Percentiles rank a stretch among this genome's conserved stretches.
Evolutionary conservation across 1,284 basidiomycete species (phyloP).

Genomic region (Tilletia indica): DNA sequence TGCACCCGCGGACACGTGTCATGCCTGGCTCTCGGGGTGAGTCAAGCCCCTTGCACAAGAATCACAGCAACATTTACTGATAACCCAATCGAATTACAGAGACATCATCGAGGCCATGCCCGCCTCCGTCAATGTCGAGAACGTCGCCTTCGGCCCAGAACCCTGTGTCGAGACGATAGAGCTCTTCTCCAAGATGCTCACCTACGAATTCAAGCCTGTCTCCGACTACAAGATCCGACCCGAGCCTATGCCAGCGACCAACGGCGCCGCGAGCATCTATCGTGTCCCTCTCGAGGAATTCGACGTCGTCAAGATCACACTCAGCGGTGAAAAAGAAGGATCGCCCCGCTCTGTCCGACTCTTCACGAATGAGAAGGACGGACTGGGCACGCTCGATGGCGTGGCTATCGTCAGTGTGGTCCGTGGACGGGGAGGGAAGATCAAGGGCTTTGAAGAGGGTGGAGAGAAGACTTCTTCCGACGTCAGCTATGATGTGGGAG

Average conservation of each 20-base stretch:
- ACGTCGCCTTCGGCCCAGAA: conserved; percentile 12
- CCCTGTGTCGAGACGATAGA: conserved; percentile 5
- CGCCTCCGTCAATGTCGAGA: conserved; percentile 11
- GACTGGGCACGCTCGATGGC: not conserved
- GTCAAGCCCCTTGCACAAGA: not conserved
- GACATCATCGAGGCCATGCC: conserved; percentile 18
- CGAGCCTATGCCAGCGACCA: not conserved
- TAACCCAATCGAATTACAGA: not conserved
- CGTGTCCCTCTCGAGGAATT: conserved; percentile 8
- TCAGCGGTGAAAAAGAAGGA: not conserved
- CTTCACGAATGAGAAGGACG: not conserved
- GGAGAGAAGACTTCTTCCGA: not conserved
- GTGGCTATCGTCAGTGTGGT: conserved; percentile 1
- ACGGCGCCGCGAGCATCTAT: not conserved
- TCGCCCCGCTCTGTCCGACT: not conserved
- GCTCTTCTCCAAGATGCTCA: conserved; percentile 15
- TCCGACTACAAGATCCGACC: conserved; percentile 7
- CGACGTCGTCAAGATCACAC: conserved; percentile 1
- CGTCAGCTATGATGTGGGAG: not conserved
- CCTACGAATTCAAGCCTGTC: conserved; percentile 11
- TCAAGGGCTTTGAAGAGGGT: not conserved
- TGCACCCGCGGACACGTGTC: conserved; percentile 13
- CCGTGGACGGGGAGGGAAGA: not conserved
- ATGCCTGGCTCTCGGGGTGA: conserved; percentile 14
- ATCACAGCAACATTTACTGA: not conserved